Base-by-base conservation (phyloP, 1,139 yeast genomes). In the Debaryomyces udenii region DNA sequence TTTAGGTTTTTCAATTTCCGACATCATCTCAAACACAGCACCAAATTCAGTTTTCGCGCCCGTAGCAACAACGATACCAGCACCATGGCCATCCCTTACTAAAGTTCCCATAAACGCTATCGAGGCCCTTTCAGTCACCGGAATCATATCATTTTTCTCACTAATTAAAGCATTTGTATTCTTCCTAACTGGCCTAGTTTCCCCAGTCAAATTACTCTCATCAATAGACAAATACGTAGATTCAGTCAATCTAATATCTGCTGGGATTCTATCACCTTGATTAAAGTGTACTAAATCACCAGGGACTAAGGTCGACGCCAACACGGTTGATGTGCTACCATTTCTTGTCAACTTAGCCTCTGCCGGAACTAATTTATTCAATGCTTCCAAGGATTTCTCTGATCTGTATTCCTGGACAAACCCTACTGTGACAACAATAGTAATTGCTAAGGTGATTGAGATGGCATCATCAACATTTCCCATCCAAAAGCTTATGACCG, bases 41-140 rank as follows among this genome's bases (percentile, higher is more conserved):
- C 99, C 99, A 66, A 93, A 89, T 43, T 93, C 96, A 1, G 98
- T 91, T 48, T 83, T 80, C 34, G 78, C 71, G 27, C 94, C 95
- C 1, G 96, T 91, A 7, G 93, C 96, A 36, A 93, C 79, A n/a
- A 93, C 98, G 31, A 93, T 75, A 45, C 98, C 99, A 3, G 84
- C 59, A 14, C 97, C 99, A 55, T 86, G 90, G 27, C 96, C 99
- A 58, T 89, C 95, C 54, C 96, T 82, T 4, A 91, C 97, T 53
- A 93, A 74, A 1, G 99, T 91, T 34, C 98, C 98, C 98, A 93
- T 91, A 58, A 78, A 90, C 2, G 95, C 98, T 51, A 90, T 86
- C 46, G 83, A 81, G 14, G 66, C 64, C 57, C 97, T 80, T 42
- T 82, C 86, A 39, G 82, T 79, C 31, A 86, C 73, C 9, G 85